These are phyloP conservation scores for Russula olivacea DNA, from an alignment of 768 basidiomycete genomes.

Conservation along the genomic window DNA sequence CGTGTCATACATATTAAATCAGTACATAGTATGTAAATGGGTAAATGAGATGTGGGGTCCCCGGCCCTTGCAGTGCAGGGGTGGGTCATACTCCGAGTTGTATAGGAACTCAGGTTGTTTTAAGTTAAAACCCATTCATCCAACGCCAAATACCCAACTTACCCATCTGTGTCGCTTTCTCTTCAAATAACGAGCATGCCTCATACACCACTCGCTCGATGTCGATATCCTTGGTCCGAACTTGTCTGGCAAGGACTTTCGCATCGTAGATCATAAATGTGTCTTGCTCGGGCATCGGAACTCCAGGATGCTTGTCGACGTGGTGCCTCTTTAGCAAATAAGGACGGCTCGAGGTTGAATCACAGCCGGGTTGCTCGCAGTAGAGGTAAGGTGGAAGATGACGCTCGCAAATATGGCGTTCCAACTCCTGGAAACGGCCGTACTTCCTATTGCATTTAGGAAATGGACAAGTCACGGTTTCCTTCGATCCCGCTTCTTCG, in stretches of 20 bases:
- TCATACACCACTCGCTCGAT: neutral
- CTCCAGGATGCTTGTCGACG: neutral
- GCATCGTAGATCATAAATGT: constrained; percentile 3
- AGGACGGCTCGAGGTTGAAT: neutral
- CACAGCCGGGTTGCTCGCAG: neutral
- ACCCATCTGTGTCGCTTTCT: neutral
- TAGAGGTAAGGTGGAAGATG: neutral
- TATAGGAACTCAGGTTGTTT: neutral
- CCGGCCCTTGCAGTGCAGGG: neutral
- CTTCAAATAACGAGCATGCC: neutral
- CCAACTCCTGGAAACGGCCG: neutral
- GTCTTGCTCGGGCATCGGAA: neutral
- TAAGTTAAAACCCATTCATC: neutral
- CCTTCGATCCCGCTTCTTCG: neutral
- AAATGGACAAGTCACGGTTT: neutral
- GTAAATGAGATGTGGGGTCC: neutral
- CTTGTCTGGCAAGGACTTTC: neutral
- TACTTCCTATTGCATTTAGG: neutral
- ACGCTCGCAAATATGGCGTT: neutral
- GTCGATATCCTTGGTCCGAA: neutral
- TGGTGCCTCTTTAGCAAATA: neutral
- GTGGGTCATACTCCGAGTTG: neutral
- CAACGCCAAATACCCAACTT: neutral
- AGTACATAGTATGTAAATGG: neutral
- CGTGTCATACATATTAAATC: neutral